Base-by-base conservation (phyloP, 768 basidiomycete genomes). In the Pleurotus tuber-regium region DNA sequence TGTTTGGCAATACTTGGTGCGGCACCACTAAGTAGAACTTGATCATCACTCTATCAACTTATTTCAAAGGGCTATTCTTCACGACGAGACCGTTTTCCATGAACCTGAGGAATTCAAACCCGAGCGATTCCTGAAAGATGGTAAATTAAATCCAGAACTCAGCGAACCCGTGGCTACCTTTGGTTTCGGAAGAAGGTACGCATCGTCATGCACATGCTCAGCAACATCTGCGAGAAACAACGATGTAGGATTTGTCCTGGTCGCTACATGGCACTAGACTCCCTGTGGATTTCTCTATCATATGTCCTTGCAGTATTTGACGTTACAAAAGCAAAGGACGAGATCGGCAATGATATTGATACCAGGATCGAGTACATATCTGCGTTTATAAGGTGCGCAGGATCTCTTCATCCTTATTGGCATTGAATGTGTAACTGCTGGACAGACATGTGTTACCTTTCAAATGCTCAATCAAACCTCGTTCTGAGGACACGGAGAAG, bases 1-100 rank as follows among this genome's bases (percentile, higher is more conserved):
- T 75, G 21, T 61, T 72, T 21, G 65, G 56, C 3, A 73, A 73
- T 44, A 55, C 63, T 26, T 73, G 71, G 71, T 68, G 43, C 11
- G 62, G 51, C 23, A 6, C 11, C 25, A 31, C 18, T n/a, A n/a
- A n/a, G n/a, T n/a, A n/a, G n/a, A n/a, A n/a, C n/a, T n/a, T n/a
- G n/a, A n/a, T n/a, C n/a, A n/a, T n/a, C n/a, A n/a, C 16, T 10
- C 24, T n/a, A n/a, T 46, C 4, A 35, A 35, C 11, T 53, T 51
- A 14, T 52, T 51, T 39, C 53, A 10, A 31, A 49, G 47, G 31
- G 30, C 55, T 2, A 57, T 62, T 28, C 42, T 55, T 14, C 51
- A 55, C 16, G 52, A 62, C 38, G 46, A 49, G 28, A 35, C 18
- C 4, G 23, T 38, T 7, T 62, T 54, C 23, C 61, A 51, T 12